Evolutionary conservation across 371 early-diverging fungal species (phyloP).

Genomic region (Furculomyces boomerangus): DNA sequence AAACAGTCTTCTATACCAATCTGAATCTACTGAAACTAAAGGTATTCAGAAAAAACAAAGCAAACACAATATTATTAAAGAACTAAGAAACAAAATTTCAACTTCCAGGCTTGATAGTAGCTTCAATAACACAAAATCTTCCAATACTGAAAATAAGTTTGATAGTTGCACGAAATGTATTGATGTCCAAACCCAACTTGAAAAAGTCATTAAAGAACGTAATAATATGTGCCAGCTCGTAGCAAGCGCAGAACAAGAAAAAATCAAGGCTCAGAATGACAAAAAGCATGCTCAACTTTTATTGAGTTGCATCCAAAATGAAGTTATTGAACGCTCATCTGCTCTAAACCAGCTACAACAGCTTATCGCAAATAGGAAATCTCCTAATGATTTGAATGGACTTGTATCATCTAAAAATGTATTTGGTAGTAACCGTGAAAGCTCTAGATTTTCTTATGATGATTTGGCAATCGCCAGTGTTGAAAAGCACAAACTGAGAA

Average conservation of each 20-base stretch:
- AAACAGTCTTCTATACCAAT: too few species aligned
- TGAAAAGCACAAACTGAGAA: background rate
- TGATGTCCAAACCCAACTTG: background rate
- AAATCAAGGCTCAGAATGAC: constrained; percentile 1
- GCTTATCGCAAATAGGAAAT: background rate
- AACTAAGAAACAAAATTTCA: too few species aligned
- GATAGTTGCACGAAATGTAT: too few species aligned
- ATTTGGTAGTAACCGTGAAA: too few species aligned
- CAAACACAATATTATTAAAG: too few species aligned
- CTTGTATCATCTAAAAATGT: too few species aligned
- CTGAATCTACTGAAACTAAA: too few species aligned
- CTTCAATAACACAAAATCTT: too few species aligned
- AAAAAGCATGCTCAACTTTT: background rate
- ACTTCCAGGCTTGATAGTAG: too few species aligned
- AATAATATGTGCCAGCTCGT: constrained; percentile 8
- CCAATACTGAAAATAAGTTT: too few species aligned
- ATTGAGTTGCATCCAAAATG: background rate
- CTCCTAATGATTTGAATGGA: background rate
- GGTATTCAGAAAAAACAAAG: too few species aligned
- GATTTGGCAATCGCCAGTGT: background rate
- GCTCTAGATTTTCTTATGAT: background rate
- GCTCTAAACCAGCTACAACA: background rate
- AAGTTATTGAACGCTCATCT: background rate
- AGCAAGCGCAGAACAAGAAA: constrained; percentile 11
- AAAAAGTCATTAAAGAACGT: background rate